Evolutionary conservation across 345 rosid genomes (phyloP), one percentile per base, ranked within the genome.

Genomic region (Gossypium turneri): DNA sequence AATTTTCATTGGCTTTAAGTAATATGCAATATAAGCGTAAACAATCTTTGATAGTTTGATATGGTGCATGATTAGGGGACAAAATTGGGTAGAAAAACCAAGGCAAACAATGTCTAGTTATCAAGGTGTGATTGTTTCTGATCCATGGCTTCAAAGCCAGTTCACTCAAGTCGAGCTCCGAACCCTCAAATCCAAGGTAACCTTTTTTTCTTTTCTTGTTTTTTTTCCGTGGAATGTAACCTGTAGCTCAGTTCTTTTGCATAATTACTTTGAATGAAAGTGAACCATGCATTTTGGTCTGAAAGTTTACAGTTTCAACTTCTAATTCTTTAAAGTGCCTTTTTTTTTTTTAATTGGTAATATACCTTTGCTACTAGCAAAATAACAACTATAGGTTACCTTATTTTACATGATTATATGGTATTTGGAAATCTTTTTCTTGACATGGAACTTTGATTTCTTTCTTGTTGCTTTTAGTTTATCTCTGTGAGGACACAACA

Each of bases 101-200:
- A 79, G 71, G 47, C 45, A 34, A 51, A 76, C 59, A 12, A 95
- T 95, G 99, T 85, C 99, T 77, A 83, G 91, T 85, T 95, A 86
- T 83, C 94, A 84, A 76, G 99, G 99, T 65, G 95, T 95, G 38
- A 74, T 89, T 67, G 97, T 95, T 75, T 91, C 98, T 81, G 99
- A 95, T 93, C 93, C 90, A 80, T 87, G 91, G 98, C 91, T 95
- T 73, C 99, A 95, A 63, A 86, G 99, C 82, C 97, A 95, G 80
- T 95, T 95, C 90, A 95, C 99, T 65, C 99, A 95, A 85, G 99
- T 96, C n/a, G 97, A 96, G 82, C 85, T 93, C 17, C 98, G 98
- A 13, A 86, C 94, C 56, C 97, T 96, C 58, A 96, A 96, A 85
- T 90, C 99, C 65, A 89, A 88, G 94, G 98, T 92, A 80, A 24